Evolutionary conservation across 1,284 basidiomycete genomes (phyloP).

Genomic region (Singerocomus rubriflavus): DNA sequence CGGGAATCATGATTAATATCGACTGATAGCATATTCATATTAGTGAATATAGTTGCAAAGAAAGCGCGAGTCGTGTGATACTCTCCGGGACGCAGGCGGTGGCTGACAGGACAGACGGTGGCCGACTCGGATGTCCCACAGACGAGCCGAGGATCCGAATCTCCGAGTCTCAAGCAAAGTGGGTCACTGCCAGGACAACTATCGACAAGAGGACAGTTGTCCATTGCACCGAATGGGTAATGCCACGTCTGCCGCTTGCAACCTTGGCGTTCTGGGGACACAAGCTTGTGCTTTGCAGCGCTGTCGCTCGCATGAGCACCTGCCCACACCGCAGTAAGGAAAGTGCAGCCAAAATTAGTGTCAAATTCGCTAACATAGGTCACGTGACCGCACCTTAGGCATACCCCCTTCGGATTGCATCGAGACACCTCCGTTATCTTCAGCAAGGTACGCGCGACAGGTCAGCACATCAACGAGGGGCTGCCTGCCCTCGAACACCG

Average conservation of each 20-base stretch:
- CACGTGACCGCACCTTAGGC: slow-evolving; percentile 37
- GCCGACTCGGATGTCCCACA: background rate
- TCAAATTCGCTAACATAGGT: background rate
- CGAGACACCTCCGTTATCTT: slow-evolving; percentile 43
- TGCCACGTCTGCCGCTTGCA: slow-evolving; percentile 1
- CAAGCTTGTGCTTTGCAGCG: slow-evolving; percentile 13
- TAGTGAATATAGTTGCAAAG: background rate
- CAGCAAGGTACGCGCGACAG: slow-evolving; percentile 47
- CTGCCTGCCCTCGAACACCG: slow-evolving; percentile 45
- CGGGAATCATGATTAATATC: background rate
- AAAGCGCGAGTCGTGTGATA: background rate
- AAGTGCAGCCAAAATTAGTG: background rate
- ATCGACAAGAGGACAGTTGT: slow-evolving; percentile 3
- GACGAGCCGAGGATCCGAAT: background rate
- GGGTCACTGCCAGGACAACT: slow-evolving; percentile 3
- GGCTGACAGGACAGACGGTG: background rate
- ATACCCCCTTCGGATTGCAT: slow-evolving; percentile 36
- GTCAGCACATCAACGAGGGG: slow-evolving; percentile 62
- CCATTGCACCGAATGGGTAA: slow-evolving; percentile 10
- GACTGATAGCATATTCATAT: slow-evolving; percentile 2
- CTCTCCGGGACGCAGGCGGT: background rate
- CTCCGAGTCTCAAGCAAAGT: slow-evolving; percentile 9
- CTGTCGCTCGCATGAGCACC: slow-evolving; percentile 26
- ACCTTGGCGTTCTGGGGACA: slow-evolving; percentile 18
- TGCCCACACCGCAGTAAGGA: slow-evolving; percentile 4